Base-by-base conservation (phyloP, 257 asterid genomes). In the Linderniella brevidens region DNA sequence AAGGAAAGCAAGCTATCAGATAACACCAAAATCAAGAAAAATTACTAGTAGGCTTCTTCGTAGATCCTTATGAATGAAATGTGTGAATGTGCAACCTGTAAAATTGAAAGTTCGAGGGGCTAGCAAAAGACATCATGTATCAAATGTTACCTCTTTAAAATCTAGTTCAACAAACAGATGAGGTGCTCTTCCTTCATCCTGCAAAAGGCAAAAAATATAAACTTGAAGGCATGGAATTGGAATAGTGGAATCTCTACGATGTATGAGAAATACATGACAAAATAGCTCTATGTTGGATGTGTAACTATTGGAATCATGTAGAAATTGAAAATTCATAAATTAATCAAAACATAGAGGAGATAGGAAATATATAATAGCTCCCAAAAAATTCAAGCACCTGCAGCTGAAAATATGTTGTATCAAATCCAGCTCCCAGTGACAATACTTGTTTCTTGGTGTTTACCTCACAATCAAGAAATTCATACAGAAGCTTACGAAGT, bases 401-500 rank as follows among this genome's bases (percentile, higher is more conserved):
- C 72, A 90, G 63, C 76, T 77, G 95, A 65, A 90, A 90, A 67
- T 63, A 85, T 50, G 88, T 75, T 7, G 99, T 81, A 59, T 90
- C 99, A 59, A 80, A 90, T 59, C 99, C 99, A 73, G 96, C 99
- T 37, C 96, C 96, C 36, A 90, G 81, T 8, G 94, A 90, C 58
- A 85, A 39, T 59, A 85, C 74, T 73, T 85, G 99, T 77, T 90
- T 85, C 80, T 64, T 79, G 40, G 41, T 56, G 57, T 59, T 65
- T 11, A 44, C 46, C 48, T 58, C 71, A 61, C 75, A 58, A 58
- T 79, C 79, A 45, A 90, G 93, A 73, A 90, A 90, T 53, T 90
- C 76, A 61, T 69, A 50, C 19, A 90, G 81, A 58, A 90, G 70
- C 73, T 90, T 90, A 63, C 82, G 65, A 8, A 85, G 62, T 32